Percentiles rank a stretch among this genome's conserved stretches.
These are phyloP conservation scores for Populus davidiana DNA, from an alignment of 345 rosid species.

Conservation along the genomic window DNA sequence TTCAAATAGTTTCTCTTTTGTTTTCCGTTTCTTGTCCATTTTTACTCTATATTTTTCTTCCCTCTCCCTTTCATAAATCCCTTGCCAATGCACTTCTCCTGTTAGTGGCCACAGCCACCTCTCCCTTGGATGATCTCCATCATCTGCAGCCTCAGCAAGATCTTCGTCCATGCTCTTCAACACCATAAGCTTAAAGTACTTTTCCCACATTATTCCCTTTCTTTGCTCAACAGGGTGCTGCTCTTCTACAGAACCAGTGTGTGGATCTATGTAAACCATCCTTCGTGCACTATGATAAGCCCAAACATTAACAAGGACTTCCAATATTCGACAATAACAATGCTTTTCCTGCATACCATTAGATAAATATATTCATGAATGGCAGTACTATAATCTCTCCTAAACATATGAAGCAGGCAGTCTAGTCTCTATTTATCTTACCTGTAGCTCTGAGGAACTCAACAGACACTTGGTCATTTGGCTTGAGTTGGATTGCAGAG, in stretches of 20 bases:
- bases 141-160: conserved; percentile 98
- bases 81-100: conserved; percentile 98
- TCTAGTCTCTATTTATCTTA: conserved; percentile 25
- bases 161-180: conserved; percentile 97
- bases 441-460: conserved; percentile 71
- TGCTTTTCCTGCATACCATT: conserved; percentile 60
- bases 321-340: conserved; percentile 87
- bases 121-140: conserved; percentile 64
- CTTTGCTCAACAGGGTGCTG: conserved; percentile 68
- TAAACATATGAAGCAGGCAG: not conserved
- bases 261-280: conserved; percentile 85
- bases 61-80: conserved; percentile 89
- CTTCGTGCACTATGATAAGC: conserved; percentile 85
- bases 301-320: conserved; percentile 86
- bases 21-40: conserved; percentile 96
- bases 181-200: conserved; percentile 67
- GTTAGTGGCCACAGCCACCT: conserved; percentile 91
- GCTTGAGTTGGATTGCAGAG: conserved; percentile 52
- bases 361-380: conserved; percentile 7
- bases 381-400: not conserved
- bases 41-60: conserved; percentile 83
- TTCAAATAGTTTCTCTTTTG: conserved; percentile 59
- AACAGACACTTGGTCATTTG: conserved; percentile 43
- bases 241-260: conserved; percentile 62
- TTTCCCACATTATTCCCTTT: conserved; percentile 70